Evolutionary conservation across 768 basidiomycete species (phyloP).

Genomic region (Rhizopogon vinicolor): DNA sequence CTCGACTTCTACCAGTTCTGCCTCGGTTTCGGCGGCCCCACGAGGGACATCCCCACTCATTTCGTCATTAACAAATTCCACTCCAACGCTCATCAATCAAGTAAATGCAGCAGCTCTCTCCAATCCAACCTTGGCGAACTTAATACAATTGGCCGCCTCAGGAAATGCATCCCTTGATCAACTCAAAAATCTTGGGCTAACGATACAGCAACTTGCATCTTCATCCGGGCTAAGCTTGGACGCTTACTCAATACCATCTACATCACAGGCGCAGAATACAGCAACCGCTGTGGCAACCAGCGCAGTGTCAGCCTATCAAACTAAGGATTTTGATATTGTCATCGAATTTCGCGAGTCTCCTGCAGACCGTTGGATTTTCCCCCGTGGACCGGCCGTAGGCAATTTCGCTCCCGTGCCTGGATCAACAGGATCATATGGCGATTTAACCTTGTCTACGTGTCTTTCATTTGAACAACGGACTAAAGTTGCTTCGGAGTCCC

Average conservation of each 20-base stretch:
- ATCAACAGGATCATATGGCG: constrained; percentile 14
- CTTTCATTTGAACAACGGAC: constrained; percentile 37
- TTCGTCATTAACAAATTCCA: constrained; percentile 40
- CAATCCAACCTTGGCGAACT: constrained; percentile 63
- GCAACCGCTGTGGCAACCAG: constrained; percentile 10
- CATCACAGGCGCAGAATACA: constrained; percentile 8
- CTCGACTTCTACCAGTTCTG: constrained; percentile 15
- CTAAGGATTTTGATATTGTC: constrained; percentile 67
- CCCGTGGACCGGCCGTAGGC: constrained; percentile 51
- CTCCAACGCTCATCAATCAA: constrained; percentile 54
- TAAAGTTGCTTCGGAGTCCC: constrained; percentile 5
- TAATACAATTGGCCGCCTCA: constrained; percentile 60
- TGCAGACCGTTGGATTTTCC: constrained; percentile 64
- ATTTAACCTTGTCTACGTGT: constrained; percentile 39
- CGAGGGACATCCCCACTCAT: constrained; percentile 34
- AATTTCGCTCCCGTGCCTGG: constrained; percentile 30
- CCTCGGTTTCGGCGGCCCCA: constrained; percentile 15
- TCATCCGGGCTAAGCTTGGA: constrained; percentile 5
- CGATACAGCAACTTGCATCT: constrained; percentile 64
- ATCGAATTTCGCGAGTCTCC: constrained; percentile 65
- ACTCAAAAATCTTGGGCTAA: constrained; percentile 60
- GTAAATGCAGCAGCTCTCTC: constrained; percentile 63
- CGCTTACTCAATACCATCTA: constrained; percentile 7
- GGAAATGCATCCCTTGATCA: constrained; percentile 61
- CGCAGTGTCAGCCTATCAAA: constrained; percentile 16